Conservation (phyloP, 805 yeast genomes). For the Ogataea pilisensis region DNA sequence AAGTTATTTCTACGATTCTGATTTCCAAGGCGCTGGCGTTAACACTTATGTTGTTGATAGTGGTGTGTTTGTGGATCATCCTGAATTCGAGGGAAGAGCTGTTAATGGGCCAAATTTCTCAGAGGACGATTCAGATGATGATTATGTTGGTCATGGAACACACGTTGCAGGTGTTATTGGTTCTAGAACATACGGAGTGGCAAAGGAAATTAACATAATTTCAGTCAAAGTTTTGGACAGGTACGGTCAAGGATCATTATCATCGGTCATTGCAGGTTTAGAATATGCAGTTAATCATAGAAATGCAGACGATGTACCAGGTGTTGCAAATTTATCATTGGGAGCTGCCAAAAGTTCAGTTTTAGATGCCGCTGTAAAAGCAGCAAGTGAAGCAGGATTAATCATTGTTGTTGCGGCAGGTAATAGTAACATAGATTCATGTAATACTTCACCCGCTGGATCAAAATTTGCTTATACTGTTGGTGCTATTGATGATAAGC, state of each 20-base stretch:
- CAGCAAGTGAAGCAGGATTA: conserved; percentile 70
- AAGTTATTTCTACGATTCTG: conserved; percentile 47
- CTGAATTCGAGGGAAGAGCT: conserved; percentile 65
- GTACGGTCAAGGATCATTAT: conserved; percentile 66
- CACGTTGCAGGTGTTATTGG: conserved; percentile 91
- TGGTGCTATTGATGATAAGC: conserved; percentile 80
- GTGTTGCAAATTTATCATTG: conserved; percentile 76
- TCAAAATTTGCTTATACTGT: conserved; percentile 70
- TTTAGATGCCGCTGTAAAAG: conserved; percentile 70
- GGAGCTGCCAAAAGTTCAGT: conserved; percentile 69
- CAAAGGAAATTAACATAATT: conserved; percentile 60
- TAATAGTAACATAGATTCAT: conserved; percentile 72
- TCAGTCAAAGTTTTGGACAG: conserved; percentile 73
- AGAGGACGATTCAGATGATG: conserved; percentile 53
- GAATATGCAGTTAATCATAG: conserved; percentile 66
- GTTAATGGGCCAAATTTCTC: conserved; percentile 58
- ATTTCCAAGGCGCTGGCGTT: conserved; percentile 52
- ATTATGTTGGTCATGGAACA: conserved; percentile 85
- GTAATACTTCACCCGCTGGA: conserved; percentile 83
- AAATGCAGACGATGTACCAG: conserved; percentile 32
- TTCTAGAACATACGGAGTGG: conserved; percentile 75
- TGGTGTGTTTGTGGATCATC: conserved; percentile 62
- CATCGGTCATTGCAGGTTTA: conserved; percentile 60
- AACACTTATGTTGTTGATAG: conserved; percentile 80
- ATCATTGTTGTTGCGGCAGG: conserved; percentile 85